phyloP scores from a whole-genome alignment of 2,329 filamentous ascomycete species.

The Colletotrichum higginsianum region DNA sequence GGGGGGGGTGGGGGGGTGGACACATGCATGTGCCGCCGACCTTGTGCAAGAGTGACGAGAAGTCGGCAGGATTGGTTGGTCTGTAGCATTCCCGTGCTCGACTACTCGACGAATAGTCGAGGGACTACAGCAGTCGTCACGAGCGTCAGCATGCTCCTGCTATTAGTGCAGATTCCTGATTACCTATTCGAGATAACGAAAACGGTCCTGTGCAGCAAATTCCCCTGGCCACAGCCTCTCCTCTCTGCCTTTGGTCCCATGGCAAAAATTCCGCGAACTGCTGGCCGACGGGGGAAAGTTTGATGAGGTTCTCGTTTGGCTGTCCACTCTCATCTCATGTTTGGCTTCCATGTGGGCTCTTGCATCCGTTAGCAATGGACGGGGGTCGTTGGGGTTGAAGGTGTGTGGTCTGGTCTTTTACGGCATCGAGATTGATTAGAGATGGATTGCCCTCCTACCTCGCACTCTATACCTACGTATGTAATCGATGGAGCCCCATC shows the following conservation, averaged over 20 bases:
- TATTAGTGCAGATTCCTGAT: slow-evolving; percentile 1
- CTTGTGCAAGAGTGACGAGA: slow-evolving; percentile 8
- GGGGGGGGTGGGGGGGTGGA: neutral
- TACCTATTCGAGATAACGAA: slow-evolving; percentile 10
- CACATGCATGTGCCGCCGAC: slow-evolving; percentile 27
- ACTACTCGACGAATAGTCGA: slow-evolving; percentile 22
- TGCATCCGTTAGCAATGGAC: slow-evolving; percentile 18
- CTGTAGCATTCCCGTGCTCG: neutral
- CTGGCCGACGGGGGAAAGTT: slow-evolving; percentile 19
- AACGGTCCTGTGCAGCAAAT: neutral
- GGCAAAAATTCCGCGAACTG: neutral
- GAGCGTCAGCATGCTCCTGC: slow-evolving; percentile 31
- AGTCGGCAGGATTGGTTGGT: slow-evolving; percentile 11
- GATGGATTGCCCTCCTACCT: neutral
- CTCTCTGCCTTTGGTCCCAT: neutral
- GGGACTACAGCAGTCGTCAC: neutral
- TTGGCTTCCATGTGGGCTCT: slow-evolving; percentile 14
- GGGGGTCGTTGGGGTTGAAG: neutral
- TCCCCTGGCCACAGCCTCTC: neutral
- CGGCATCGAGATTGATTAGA: neutral
- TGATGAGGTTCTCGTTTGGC: slow-evolving; percentile 26
- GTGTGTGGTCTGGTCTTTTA: slow-evolving; percentile 1
- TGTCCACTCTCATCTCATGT: slow-evolving; percentile 28
- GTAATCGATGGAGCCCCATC: neutral
- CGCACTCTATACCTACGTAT: neutral